Conservation (phyloP, 352 stramenopile species). For the Globisporangium canariense region DNA sequence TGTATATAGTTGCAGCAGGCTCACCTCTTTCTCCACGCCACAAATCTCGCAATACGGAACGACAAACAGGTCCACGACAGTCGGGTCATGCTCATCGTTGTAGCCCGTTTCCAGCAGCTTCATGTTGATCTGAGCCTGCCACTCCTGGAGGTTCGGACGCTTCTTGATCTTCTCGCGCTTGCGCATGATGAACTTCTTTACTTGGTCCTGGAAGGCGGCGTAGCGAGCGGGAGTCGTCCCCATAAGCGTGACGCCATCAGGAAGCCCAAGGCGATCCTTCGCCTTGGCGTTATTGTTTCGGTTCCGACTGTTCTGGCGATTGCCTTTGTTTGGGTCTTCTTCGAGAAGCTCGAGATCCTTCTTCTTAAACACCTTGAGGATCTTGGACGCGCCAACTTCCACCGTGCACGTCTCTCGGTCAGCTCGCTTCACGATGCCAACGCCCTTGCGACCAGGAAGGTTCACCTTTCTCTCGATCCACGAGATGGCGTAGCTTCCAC, state of each 20-base stretch:
- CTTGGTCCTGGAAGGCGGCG: conserved; percentile 78
- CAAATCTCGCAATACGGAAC: conserved; percentile 79
- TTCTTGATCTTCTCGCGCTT: conserved; percentile 82
- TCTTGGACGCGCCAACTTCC: conserved; percentile 64
- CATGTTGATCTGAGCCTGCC: conserved; percentile 65
- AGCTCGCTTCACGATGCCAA: conserved; percentile 78
- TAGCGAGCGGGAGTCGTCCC: conserved; percentile 79
- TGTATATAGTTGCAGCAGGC: neutral
- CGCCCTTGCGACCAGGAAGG: conserved; percentile 69
- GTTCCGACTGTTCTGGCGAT: conserved; percentile 49
- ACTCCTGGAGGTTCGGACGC: conserved; percentile 79
- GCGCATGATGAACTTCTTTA: conserved; percentile 82
- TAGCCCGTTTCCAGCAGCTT: conserved; percentile 54
- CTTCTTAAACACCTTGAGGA: conserved; percentile 85
- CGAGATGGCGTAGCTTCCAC: conserved; percentile 82
- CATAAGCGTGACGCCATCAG: conserved; percentile 76
- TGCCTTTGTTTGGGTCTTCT: conserved; percentile 51
- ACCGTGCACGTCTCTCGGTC: conserved; percentile 86
- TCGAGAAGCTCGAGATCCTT: conserved; percentile 79
- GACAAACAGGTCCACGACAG: conserved; percentile 63
- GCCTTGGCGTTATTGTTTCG: conserved; percentile 74
- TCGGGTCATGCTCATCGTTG: conserved; percentile 51
- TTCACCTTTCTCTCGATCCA: conserved; percentile 87
- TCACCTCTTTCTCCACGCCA: conserved; percentile 79
- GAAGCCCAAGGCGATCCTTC: conserved; percentile 68